Evolutionary conservation across 768 basidiomycete species (phyloP).

Genomic region (Termitomyces sp.): DNA sequence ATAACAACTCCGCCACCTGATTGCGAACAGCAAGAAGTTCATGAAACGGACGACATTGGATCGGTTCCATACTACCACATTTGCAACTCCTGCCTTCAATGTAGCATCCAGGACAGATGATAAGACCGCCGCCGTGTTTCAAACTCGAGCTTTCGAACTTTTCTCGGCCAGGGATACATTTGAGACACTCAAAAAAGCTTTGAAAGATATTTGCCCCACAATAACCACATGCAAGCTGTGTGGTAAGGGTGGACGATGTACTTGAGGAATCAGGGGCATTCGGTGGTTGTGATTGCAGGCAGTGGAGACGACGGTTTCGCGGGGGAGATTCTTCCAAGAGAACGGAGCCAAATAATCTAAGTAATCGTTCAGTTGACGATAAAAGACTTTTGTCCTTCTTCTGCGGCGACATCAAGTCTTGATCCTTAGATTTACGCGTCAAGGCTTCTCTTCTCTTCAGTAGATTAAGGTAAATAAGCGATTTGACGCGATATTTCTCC

Average conservation of each 20-base stretch:
- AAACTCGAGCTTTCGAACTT: neutral
- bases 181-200: slow-evolving; percentile 67
- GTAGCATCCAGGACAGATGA: slow-evolving; percentile 71
- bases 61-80: slow-evolving; percentile 55
- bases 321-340: slow-evolving; percentile 40
- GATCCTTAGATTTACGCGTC: neutral
- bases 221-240: slow-evolving; percentile 59
- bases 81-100: slow-evolving; percentile 68
- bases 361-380: slow-evolving; percentile 27
- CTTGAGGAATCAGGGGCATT: neutral
- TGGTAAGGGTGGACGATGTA: slow-evolving; percentile 8
- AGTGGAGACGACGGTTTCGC: slow-evolving; percentile 18
- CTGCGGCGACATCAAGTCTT: neutral
- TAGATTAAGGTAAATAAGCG: slow-evolving; percentile 54
- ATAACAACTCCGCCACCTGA: slow-evolving; percentile 14
- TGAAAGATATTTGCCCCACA: slow-evolving; percentile 80
- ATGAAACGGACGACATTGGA: slow-evolving; percentile 48
- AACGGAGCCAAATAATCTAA: slow-evolving; percentile 45
- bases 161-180: slow-evolving; percentile 26
- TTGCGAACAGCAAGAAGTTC: slow-evolving; percentile 40
- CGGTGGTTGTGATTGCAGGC: neutral
- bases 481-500: slow-evolving; percentile 74
- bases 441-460: slow-evolving; percentile 13
- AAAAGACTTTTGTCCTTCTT: neutral
- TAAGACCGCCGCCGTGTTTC: slow-evolving; percentile 34